These are phyloP conservation scores for Neocatenulostroma microsporum DNA, from an alignment of 2,329 filamentous ascomycete species.

Conservation along the genomic window DNA sequence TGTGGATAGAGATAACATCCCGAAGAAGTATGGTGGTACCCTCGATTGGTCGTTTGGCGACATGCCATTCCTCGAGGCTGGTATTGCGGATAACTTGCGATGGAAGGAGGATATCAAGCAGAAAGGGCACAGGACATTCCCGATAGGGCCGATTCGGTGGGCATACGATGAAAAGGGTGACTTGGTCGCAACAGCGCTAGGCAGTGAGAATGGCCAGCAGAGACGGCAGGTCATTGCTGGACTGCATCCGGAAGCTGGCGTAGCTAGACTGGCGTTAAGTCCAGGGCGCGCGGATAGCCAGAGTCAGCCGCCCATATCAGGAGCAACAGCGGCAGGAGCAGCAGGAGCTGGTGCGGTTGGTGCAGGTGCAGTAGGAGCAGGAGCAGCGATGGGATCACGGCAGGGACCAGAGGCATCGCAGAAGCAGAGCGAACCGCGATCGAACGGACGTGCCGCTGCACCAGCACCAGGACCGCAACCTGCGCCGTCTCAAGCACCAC, in stretches of 20 bases:
- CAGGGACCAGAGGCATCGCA: neutral
- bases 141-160: conserved; percentile 43
- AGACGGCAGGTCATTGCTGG: conserved; percentile 34
- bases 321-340: too few relatives aligned
- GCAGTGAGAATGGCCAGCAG: conserved; percentile 34
- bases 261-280: conserved; percentile 20
- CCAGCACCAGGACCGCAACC: too few relatives aligned
- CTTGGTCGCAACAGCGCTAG: conserved; percentile 40
- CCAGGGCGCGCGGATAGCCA: too few relatives aligned
- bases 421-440: too few relatives aligned
- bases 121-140: conserved; percentile 35
- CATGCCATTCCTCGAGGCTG: conserved; percentile 60
- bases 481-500: too few relatives aligned
- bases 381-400: neutral
- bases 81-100: conserved; percentile 34
- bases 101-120: conserved; percentile 31
- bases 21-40: conserved; percentile 80
- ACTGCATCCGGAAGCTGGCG: conserved; percentile 23
- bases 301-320: too few relatives aligned
- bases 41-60: conserved; percentile 77
- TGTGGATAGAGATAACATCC: conserved; percentile 75
- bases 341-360: conserved; percentile 4
- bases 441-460: too few relatives aligned
- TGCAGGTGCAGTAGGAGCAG: conserved; percentile 1
- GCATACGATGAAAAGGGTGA: conserved; percentile 34